Base-by-base conservation (phyloP, 2,329 filamentous ascomycete species). In the Aspergillus luchuensis region DNA sequence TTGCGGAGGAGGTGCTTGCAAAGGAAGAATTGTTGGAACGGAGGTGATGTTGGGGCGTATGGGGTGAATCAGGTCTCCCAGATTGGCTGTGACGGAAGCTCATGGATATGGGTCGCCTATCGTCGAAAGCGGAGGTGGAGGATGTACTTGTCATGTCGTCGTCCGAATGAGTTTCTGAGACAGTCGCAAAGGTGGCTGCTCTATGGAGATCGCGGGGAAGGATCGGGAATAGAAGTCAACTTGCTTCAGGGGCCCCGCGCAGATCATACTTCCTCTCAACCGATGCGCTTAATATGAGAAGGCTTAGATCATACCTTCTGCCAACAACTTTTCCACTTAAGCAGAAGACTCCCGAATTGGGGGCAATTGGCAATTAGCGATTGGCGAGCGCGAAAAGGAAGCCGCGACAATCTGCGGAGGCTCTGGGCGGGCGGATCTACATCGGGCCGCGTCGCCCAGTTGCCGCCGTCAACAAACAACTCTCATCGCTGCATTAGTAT, bases 1-100 rank as follows among this genome's bases (percentile, higher is more conserved):
- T 80, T 2, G 86, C 84, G 5, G 86, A 88, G 30, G 84, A 84
- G 65, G 83, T 85, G 55, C 82, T 80, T 19, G 82, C 82, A 61
- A 75, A 79, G 36, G 66, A 87, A 72, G 68, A 85, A 76, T 70
- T 80, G 74, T 63, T 85, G 79, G 65, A 83, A 73, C 58, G 86
- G 36, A 73, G 66, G 38, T 70, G 71, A 23, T 73, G 74, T 57
- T 73, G 80, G 39, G 84, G 88, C 8, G 89, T 91, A 66, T 87
- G 85, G 52, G 89, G 88, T 60, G 80, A 82, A 43, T 79, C 75
- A 10, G 79, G 76, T 39, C 67, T 66, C 36, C 69, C 64, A 45
- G 67, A 63, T 48, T 74, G 72, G 45, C 64, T 71, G 54, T 74
- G 61, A 28, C 74, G 75, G 36, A 74, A 56, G 58, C 61, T 72